Evolutionary conservation across 768 basidiomycete genomes (phyloP), one percentile per base, ranked within the genome.

Genomic region (Kwoniella dendrophila): DNA sequence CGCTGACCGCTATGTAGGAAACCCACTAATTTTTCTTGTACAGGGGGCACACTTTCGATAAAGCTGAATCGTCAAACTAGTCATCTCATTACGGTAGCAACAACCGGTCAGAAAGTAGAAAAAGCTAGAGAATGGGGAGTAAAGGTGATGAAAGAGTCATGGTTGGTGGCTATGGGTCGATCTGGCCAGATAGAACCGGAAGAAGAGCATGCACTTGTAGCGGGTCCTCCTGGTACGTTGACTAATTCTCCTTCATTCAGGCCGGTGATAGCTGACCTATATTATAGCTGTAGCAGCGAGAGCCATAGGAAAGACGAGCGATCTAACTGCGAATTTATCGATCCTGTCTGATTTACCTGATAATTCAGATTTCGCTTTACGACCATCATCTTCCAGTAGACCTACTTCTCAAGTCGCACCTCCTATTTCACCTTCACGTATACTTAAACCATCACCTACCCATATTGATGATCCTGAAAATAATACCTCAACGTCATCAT

Each of bases 91-190:
- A 92, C 91, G 73, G 88, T 89, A 0, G 82, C 85, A 5, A 85
- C 83, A 0, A 80, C 74, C 0, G 91, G 93, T 16, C 81, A 82
- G 24, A 95, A 96, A 74, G 90, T 85, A 52, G 84, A 87, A 16
- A 90, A 88, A 74, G 91, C 92, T 1, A 72, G 76, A 38, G 86
- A 90, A 73, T 95, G 93, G 92, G 83, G 82, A 14, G 84, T 88
- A 7, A 86, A 87, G 0, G 85, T 90, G n/a, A 82, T 94, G 22
- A 82, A 83, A 36, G 81, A 88, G 75, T 81, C 80, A 8, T 96
- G 92, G 91, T 73, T 96, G 18, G 81, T 82, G 12, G 80, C 81
- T 0, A 84, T 90, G 65, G 86, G 84, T 8, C 74, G 70, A 27
- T 82, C 78, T 0, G 90, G 88, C 0, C 50, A 47, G 1, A 27